phyloP scores from a whole-genome alignment of 2,329 filamentous ascomycete species.

The Aspergillus sergii region DNA sequence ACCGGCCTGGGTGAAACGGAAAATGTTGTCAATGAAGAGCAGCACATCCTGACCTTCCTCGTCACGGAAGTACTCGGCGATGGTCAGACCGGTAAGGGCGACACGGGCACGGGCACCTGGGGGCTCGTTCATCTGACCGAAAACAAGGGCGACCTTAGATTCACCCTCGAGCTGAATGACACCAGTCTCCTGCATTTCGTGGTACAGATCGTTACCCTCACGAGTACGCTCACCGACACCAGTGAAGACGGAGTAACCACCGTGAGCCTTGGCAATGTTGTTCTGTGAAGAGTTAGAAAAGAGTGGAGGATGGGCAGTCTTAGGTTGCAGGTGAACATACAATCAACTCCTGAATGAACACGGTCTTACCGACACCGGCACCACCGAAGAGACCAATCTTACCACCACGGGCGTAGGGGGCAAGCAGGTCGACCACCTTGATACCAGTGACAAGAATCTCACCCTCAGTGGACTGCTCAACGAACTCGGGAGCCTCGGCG shows the following conservation, averaged over 20 bases:
- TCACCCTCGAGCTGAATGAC: slow-evolving; percentile 99
- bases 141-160: slow-evolving; percentile 98
- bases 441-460: slow-evolving; percentile 99
- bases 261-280: slow-evolving; percentile 99
- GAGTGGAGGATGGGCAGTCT: neutral
- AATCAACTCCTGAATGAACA: slow-evolving; percentile 99
- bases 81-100: slow-evolving; percentile 80
- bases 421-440: slow-evolving; percentile 99
- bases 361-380: slow-evolving; percentile 99
- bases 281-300: slow-evolving; percentile 58
- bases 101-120: slow-evolving; percentile 99
- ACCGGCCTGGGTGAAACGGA: slow-evolving; percentile 99
- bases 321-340: slow-evolving; percentile 41
- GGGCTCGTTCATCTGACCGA: slow-evolving; percentile 99
- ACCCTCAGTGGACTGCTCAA: slow-evolving; percentile 92
- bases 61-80: slow-evolving; percentile 77
- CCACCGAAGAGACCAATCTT: slow-evolving; percentile 99
- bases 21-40: slow-evolving; percentile 99
- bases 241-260: slow-evolving; percentile 99
- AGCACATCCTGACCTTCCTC: slow-evolving; percentile 91
- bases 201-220: slow-evolving; percentile 99
- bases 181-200: slow-evolving; percentile 99
- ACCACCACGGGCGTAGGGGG: slow-evolving; percentile 99
- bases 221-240: slow-evolving; percentile 99
- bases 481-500: slow-evolving; percentile 88